Conservation (phyloP, 179 eudicot species). For the Monotropa hypopitys region DNA sequence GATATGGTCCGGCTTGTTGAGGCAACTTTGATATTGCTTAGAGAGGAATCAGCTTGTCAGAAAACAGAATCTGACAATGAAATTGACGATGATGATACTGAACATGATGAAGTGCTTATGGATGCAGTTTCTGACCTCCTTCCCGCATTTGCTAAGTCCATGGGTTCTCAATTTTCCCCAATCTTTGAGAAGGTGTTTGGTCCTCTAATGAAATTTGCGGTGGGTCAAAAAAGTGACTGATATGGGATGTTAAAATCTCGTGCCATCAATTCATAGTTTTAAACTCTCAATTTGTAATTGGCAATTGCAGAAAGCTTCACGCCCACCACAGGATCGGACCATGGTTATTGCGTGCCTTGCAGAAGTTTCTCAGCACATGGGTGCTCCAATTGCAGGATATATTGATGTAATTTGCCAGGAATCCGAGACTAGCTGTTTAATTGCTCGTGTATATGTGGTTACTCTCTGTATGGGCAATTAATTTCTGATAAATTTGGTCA, state of each 20-base stretch:
- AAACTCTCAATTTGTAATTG: constrained; percentile 10
- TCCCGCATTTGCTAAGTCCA: constrained; percentile 83
- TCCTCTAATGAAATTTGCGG: constrained; percentile 89
- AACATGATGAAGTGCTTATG: constrained; percentile 92
- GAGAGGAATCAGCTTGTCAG: constrained; percentile 74
- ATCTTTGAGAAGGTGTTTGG: constrained; percentile 57
- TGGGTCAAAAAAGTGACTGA: constrained; percentile 18
- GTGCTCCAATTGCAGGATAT: constrained; percentile 77
- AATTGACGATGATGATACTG: constrained; percentile 58
- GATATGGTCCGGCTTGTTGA: constrained; percentile 73
- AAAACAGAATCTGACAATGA: constrained; percentile 82
- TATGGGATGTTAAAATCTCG: neutral
- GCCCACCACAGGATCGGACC: constrained; percentile 86
- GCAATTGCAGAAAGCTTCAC: constrained; percentile 66
- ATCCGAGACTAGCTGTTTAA: neutral
- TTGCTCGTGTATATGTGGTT: neutral
- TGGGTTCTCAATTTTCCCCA: constrained; percentile 88
- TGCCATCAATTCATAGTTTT: neutral
- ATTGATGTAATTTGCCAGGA: constrained; percentile 49
- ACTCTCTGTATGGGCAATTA: neutral
- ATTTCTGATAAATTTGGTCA: constrained; percentile 11
- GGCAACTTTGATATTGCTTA: constrained; percentile 56
- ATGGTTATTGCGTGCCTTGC: constrained; percentile 97
- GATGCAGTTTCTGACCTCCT: constrained; percentile 99
- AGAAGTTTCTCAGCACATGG: constrained; percentile 98